phyloP scores from a whole-genome alignment of 257 asterid genomes.

The Hygrophila difformis region DNA sequence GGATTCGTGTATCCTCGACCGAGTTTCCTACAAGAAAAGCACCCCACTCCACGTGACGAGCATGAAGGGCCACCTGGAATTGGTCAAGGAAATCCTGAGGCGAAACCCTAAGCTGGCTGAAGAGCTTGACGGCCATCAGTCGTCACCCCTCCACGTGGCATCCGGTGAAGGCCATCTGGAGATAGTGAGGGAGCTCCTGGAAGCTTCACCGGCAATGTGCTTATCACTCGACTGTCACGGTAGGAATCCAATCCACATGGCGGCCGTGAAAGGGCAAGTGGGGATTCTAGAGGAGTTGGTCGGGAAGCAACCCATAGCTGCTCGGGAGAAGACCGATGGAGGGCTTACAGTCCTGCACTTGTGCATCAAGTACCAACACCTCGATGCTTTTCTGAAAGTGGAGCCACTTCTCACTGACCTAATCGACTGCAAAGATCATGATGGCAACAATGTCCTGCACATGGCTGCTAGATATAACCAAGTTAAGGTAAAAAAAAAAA shows the following conservation, averaged over 20 bases:
- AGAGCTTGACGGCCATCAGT: constrained; percentile 24
- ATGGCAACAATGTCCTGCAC: constrained; percentile 40
- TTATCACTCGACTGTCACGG: constrained; percentile 36
- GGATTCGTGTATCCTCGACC: constrained; percentile 28
- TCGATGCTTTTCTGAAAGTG: constrained; percentile 27
- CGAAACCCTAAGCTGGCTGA: constrained; percentile 21
- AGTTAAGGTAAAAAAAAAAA: no score
- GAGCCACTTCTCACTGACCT: constrained; percentile 13
- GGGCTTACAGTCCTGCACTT: constrained; percentile 33
- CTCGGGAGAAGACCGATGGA: constrained; percentile 22
- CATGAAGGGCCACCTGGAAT: constrained; percentile 19
- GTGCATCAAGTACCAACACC: constrained; percentile 27
- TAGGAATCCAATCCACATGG: constrained; percentile 45
- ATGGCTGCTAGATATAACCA: constrained; percentile 21
- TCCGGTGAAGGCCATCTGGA: constrained; percentile 26
- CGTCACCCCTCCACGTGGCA: constrained; percentile 42
- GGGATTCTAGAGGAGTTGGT: constrained; percentile 20
- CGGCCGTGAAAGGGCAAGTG: constrained; percentile 36
- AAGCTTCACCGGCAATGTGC: constrained; percentile 31
- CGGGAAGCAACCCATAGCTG: constrained; percentile 20
- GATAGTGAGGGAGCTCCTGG: constrained; percentile 13
- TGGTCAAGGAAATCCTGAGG: constrained; percentile 21
- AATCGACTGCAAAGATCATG: constrained; percentile 18
- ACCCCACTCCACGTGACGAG: constrained; percentile 43
- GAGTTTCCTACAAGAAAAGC: constrained; percentile 27